These are phyloP conservation scores for Geopyxis carbonaria DNA, from an alignment of 495 filamentous ascomycete genomes.

Conservation along the genomic window DNA sequence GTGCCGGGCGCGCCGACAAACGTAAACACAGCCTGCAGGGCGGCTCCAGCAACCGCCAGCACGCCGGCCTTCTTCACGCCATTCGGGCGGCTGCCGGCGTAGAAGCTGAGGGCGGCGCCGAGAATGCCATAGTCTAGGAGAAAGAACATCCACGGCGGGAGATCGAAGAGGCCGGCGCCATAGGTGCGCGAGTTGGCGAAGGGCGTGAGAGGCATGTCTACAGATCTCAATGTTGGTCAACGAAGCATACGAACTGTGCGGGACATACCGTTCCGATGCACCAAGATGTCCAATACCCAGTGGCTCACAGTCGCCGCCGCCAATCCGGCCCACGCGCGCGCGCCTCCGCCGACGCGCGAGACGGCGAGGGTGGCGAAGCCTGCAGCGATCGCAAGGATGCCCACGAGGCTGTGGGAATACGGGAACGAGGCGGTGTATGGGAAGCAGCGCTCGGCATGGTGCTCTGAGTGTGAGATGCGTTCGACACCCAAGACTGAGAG, in stretches of 20 bases:
- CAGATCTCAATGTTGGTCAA: no score
- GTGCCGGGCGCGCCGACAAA: background rate
- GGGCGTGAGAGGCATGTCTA: no score
- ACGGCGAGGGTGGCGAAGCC: background rate
- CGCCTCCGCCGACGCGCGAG: background rate
- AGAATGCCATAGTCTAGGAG: background rate
- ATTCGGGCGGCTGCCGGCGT: background rate
- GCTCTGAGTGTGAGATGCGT: background rate
- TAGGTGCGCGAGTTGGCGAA: background rate
- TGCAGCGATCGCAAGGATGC: background rate
- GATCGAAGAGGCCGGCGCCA: background rate
- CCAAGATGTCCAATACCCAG: background rate
- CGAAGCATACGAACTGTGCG: no score
- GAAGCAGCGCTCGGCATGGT: conserved; percentile 1
- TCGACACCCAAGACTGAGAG: background rate
- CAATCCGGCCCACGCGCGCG: background rate
- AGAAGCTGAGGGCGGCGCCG: background rate
- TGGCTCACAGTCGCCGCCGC: background rate
- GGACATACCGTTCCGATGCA: background rate
- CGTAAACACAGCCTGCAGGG: background rate
- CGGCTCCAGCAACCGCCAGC: background rate
- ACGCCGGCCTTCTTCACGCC: background rate
- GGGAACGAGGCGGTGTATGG: background rate
- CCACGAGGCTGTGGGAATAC: background rate
- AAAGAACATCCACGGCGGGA: background rate